Evolutionary conservation across 257 asterid genomes (phyloP), one percentile per base, ranked within the genome.

Genomic region (Asclepias syriaca): DNA sequence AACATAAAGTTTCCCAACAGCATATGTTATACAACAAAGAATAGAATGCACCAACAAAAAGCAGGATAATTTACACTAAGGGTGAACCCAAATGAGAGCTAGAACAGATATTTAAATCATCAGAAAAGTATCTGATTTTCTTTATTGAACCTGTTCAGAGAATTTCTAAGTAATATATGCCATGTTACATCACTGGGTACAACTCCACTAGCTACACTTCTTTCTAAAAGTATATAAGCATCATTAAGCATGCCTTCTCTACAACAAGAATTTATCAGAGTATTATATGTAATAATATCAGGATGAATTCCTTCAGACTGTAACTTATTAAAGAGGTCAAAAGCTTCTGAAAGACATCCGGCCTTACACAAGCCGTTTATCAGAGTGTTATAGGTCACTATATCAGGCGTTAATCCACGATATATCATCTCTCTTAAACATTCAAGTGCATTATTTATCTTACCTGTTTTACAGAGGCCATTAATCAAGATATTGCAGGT

Each of bases 311-410:
- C 88, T 77, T 87, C 91, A 68, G 71, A 50, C 60, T 81, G 77
- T 78, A 93, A 80, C 49, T 83, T 90, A 1, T 78, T 81, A 72
- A 93, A 89, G 34, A 93, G 79, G 77, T 71, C 81, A 70, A 73
- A 71, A 64, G 93, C 98, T 74, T 90, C 98, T 40, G 75, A 79
- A 51, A 83, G 71, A 66, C 86, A 79, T 29, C 81, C 77, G 68
- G 56, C 72, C 89, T 85, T 93, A 85, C 98, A 93, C 14, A 93
- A 80, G 55, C 96, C 97, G 78, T 87, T 89, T 74, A 93, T 81
- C 12, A 93, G 83, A 71, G 73, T 86, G 79, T 90, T 93, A 72
- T 89, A 89, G n/a, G 97, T 82, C 65, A 87, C 84, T 71, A 90
- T 63, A 65, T 93, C 98, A 51, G 98, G 98, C 72, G 87, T 84